These are phyloP conservation scores for Thraustochytrium sp. DNA, from an alignment of 352 stramenopile species.

Conservation along the genomic window DNA sequence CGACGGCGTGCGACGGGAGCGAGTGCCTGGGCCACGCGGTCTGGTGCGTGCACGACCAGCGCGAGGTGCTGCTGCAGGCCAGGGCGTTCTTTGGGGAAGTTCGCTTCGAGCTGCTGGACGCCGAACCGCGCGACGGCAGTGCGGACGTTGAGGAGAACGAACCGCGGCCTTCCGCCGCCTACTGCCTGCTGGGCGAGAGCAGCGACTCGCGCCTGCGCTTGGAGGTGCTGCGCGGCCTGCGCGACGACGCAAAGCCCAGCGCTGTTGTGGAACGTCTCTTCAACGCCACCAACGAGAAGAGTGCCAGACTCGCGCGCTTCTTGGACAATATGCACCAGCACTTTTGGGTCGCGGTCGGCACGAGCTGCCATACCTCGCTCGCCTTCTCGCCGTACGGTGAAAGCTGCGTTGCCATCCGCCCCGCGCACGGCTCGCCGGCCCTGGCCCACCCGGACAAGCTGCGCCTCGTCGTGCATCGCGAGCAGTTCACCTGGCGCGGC, in stretches of 20 bases:
- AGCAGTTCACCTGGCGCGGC: neutral
- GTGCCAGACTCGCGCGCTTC: neutral
- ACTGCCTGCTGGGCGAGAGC: neutral
- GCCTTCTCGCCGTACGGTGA: neutral
- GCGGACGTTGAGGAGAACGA: no score
- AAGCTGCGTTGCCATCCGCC: neutral
- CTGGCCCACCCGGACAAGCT: neutral
- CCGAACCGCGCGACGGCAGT: no score
- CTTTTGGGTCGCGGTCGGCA: neutral
- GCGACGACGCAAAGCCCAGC: neutral
- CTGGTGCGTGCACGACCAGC: slow-evolving; percentile 5
- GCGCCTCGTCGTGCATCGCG: neutral
- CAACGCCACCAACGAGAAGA: neutral
- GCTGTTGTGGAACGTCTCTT: neutral
- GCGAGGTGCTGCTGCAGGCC: neutral
- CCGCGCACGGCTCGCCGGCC: neutral
- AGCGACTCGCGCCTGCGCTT: neutral
- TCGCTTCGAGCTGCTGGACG: neutral
- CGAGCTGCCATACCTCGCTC: neutral
- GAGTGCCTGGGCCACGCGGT: neutral
- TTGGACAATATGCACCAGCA: neutral
- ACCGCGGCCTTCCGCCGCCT: neutral
- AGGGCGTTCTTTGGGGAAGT: neutral
- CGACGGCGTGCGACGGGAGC: neutral
- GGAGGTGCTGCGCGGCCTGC: neutral